A percentile compares a stretch with the other conserved stretches of the same genome.
These are phyloP conservation scores for Clitoria ternatea DNA, from an alignment of 306 rosid genomes.

Conservation along the genomic window DNA sequence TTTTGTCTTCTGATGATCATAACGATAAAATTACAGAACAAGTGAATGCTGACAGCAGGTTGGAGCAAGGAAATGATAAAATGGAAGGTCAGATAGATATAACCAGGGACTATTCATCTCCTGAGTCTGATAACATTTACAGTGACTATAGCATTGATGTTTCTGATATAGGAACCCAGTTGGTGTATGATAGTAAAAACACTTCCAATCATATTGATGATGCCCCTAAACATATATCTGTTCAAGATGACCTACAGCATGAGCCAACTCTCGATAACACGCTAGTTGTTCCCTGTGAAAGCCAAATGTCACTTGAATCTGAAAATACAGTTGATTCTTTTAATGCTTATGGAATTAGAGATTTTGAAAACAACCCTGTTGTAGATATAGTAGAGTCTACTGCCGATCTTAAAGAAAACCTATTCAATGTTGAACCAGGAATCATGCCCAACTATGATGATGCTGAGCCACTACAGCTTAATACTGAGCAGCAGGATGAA, in stretches of 20 bases:
- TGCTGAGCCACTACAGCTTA: slow-evolving; percentile 27
- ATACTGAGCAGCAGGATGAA: slow-evolving; percentile 49
- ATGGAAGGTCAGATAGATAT: slow-evolving; percentile 45
- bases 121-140: slow-evolving; percentile 42
- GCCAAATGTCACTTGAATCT: slow-evolving; percentile 36
- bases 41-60: slow-evolving; percentile 21
- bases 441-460: slow-evolving; percentile 34
- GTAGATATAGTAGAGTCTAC: slow-evolving; percentile 44
- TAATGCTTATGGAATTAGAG: slow-evolving; percentile 44
- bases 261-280: slow-evolving; percentile 40
- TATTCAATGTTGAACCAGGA: slow-evolving; percentile 37
- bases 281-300: slow-evolving; percentile 33
- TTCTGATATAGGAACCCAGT: slow-evolving; percentile 39
- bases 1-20: slow-evolving; percentile 52
- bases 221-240: slow-evolving; percentile 32
- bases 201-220: slow-evolving; percentile 42
- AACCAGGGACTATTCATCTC: slow-evolving; percentile 46
- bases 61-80: slow-evolving; percentile 37
- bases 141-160: slow-evolving; percentile 42
- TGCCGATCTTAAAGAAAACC: slow-evolving; percentile 43
- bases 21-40: slow-evolving; percentile 28
- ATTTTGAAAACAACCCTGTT: slow-evolving; percentile 37
- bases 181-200: slow-evolving; percentile 38
- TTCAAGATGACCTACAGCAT: slow-evolving; percentile 40
- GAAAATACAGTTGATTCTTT: slow-evolving; percentile 46